Base-by-base conservation (phyloP, 768 basidiomycete species). In the Kwoniella newhampshirensis region DNA sequence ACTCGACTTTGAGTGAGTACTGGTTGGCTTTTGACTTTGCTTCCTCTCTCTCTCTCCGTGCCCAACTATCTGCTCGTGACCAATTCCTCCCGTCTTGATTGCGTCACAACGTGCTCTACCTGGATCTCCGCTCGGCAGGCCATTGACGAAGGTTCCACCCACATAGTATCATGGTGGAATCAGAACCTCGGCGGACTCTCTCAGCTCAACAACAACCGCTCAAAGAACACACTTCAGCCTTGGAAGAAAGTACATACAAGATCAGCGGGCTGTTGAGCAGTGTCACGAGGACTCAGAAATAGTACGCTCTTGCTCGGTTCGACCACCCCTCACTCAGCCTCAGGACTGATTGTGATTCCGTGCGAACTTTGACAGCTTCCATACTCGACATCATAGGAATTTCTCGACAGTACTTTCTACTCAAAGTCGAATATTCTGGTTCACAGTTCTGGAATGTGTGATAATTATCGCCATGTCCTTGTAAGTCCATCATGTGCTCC, bases 211-310 rank as follows among this genome's bases (percentile, higher is more conserved):
- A 88, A 3, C 86, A 86, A 13, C 73, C 76, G 13, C 84, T 99
- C 35, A 80, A 87, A 12, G 93, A 97, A 59, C 96, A 98, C 65
- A 97, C 96, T 23, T 89, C 84, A 51, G 85, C 88, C 9, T 79
- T 99, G 54, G 94, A 98, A 78, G 96, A 99, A 80, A 93, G 90
- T 73, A 87, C 97, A 49, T 97, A 90, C 79, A 84, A 90, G 53
- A 80, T 99, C 56, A 91, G 85, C 62, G 87, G 87, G 21, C 83
- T 91, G 83, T 78, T 99, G 63, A 84, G 86, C 81, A 88, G 83
- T 63, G 88, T 99, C 63, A 91, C 92, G 76, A 80, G 94, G 53
- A 88, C 88, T 41, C 96, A 99, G 79, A 90, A 92, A 79, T 85
- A 91, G 91, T 94, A n/a, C n/a, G n/a, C n/a, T n/a, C n/a, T n/a